phyloP scores from a whole-genome alignment of 169 alveolate genomes.

The Plasmodium chabaudi region DNA sequence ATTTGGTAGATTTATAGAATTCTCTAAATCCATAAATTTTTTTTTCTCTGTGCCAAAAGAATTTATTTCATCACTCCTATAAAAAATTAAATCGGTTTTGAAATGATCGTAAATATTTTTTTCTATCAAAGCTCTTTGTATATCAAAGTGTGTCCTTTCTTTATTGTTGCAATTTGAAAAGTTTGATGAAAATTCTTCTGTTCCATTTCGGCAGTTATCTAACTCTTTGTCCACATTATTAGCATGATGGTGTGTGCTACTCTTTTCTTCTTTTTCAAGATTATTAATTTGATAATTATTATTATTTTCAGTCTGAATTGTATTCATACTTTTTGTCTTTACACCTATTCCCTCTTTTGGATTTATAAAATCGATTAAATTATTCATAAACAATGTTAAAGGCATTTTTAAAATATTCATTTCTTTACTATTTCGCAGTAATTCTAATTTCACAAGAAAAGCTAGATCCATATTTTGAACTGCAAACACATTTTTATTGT shows the following conservation, averaged over 20 bases:
- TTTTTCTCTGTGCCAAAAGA: conserved; percentile 9
- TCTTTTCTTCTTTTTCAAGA: background rate
- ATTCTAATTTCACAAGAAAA: conserved; percentile 44
- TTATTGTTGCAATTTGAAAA: background rate
- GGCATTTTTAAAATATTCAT: conserved; percentile 60
- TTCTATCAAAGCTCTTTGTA: conserved; percentile 50
- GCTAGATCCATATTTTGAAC: conserved; percentile 33
- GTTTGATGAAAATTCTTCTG: background rate
- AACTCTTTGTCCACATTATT: background rate
- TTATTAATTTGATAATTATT: background rate
- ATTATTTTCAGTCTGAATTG: background rate
- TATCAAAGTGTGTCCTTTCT: background rate
- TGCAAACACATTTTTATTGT: conserved; percentile 34
- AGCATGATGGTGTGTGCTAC: background rate
- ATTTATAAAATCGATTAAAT: conserved; percentile 52
- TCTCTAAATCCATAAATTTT: background rate
- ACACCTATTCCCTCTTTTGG: background rate
- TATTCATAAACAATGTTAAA: conserved; percentile 33
- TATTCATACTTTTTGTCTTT: no score
- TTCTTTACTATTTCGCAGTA: conserved; percentile 43
- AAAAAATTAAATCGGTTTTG: conserved; percentile 66
- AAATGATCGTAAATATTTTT: conserved; percentile 64
- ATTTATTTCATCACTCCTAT: conserved; percentile 17
- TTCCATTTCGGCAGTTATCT: background rate
- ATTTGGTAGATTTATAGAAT: conserved; percentile 39